Conservation (phyloP, 176 grass and related monocot genomes). For the Saccharum officinarum region DNA sequence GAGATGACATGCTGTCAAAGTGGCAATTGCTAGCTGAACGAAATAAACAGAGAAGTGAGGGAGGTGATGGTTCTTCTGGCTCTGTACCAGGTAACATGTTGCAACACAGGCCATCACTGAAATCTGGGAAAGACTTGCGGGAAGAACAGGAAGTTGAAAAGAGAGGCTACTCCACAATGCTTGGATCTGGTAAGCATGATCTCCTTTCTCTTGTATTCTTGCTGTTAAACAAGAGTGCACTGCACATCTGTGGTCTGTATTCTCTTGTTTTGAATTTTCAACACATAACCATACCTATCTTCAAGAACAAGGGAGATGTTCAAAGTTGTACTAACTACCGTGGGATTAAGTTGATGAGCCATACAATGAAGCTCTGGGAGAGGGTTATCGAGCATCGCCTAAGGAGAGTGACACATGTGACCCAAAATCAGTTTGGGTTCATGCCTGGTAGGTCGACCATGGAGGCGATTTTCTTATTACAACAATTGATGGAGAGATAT, state of each 20-base stretch:
- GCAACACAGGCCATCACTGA: slow-evolving; percentile 40
- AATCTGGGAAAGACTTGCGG: slow-evolving; percentile 53
- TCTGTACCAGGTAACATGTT: slow-evolving; percentile 45
- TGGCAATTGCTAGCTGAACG: slow-evolving; percentile 93
- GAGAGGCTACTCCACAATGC: slow-evolving; percentile 50
- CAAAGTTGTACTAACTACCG: too few relatives aligned
- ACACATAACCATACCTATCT: too few relatives aligned
- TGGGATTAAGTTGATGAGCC: too few relatives aligned
- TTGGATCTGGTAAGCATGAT: slow-evolving; percentile 55
- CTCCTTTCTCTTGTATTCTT: slow-evolving; percentile 4
- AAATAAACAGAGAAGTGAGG: slow-evolving; percentile 74
- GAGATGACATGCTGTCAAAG: slow-evolving; percentile 91
- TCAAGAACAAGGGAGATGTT: too few relatives aligned
- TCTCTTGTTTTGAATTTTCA: not conserved
- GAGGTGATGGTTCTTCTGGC: slow-evolving; percentile 49
- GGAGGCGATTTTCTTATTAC: too few relatives aligned
- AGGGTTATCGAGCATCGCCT: too few relatives aligned
- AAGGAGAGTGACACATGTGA: too few relatives aligned
- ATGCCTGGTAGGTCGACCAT: too few relatives aligned
- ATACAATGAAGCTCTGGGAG: too few relatives aligned
- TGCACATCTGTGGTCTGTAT: not conserved
- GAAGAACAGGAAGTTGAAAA: slow-evolving; percentile 78
- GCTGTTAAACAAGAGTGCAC: not conserved
- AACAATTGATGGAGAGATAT: too few relatives aligned
- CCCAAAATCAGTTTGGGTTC: too few relatives aligned